Base-by-base conservation (phyloP, 2,329 filamentous ascomycete species). In the Cladosporium cucumerinum region DNA sequence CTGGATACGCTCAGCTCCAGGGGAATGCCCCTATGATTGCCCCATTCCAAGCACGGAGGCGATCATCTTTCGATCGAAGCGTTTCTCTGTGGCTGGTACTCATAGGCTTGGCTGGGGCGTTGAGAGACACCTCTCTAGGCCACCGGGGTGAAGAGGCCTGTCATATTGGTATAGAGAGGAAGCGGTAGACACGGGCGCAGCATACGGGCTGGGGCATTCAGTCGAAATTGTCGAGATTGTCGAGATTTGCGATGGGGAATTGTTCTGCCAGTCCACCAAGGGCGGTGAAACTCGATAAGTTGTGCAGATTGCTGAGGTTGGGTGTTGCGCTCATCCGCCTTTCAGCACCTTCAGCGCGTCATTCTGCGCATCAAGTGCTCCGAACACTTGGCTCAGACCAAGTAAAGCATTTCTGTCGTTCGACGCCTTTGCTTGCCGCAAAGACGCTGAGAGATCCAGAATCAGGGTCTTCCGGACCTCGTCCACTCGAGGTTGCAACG, bases 391-490 rank as follows among this genome's bases (percentile, higher is more conserved):
- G 72, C 89, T 76, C 16, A 90, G 75, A 69, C 82, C 83, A 72
- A 89, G 76, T 26, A 85, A 75, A 7, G 78, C 79, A n/a, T 75
- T 74, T 16, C 79, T 76, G 26, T 76, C 72, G 16, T 72, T 71
- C 21, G 78, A 77, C 25, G 69, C 69, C 57, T 80, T 83, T 7
- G 84, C 82, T 70, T 88, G 85, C 72, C 86, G 85, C 63, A 90
- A 75, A 5, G 86, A 86, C 48, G 84, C 84, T 64, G 84, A 86
- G 34, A 92, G 76, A 77, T 91, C 89, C 54, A 90, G 78, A 34
- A 90, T 74, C 64, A 91, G 75, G 0, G 87, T 89, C 64, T 86
- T 86, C 66, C 84, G 82, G 26, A 90, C 80, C 70, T 84, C 84
- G 43, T 80, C 74, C 63, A 90, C 75, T 58, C 88, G 79, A 5